These are phyloP conservation scores for Trichodelitschia bisporula DNA, from an alignment of 495 filamentous ascomycete species.

Conservation along the genomic window DNA sequence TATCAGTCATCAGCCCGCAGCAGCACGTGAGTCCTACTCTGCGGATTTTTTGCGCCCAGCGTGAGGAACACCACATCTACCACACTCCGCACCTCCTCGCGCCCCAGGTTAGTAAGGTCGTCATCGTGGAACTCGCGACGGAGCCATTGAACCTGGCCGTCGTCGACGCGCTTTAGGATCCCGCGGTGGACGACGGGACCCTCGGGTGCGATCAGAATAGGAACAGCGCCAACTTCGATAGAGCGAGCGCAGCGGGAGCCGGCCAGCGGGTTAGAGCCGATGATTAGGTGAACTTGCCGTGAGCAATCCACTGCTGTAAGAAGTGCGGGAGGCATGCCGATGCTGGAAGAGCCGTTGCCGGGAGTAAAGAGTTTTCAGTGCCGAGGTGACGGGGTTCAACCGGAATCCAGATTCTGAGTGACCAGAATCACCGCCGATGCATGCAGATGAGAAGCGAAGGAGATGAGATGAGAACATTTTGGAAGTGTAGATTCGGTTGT, in stretches of 20 bases:
- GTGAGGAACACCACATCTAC: conserved; percentile 92
- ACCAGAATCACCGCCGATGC: no score
- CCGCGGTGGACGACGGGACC: conserved; percentile 41
- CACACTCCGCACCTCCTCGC: conserved; percentile 50
- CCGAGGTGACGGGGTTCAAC: no score
- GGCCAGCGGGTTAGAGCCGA: conserved; percentile 72
- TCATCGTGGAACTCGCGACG: conserved; percentile 39
- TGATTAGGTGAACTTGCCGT: conserved; percentile 59
- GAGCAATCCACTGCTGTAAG: conserved; percentile 55
- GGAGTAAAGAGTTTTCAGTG: no score
- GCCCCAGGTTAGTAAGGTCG: conserved; percentile 53
- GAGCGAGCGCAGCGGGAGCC: conserved; percentile 59
- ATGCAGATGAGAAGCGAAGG: no score
- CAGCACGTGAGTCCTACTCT: conserved; percentile 23
- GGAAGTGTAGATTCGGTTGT: no score
- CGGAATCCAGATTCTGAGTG: no score
- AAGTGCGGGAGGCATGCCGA: conserved; percentile 25
- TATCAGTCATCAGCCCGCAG: no score
- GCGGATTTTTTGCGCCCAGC: conserved; percentile 24
- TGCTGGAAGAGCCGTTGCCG: no score
- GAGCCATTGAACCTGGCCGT: conserved; percentile 47
- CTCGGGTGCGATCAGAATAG: conserved; percentile 57
- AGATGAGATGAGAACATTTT: no score
- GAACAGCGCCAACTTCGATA: conserved; percentile 62
- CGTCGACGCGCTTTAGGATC: conserved; percentile 45